A percentile compares a stretch with the other conserved stretches of the same genome.
Evolutionary conservation across 345 rosid species (phyloP).

Genomic region (Populus deltoides): DNA sequence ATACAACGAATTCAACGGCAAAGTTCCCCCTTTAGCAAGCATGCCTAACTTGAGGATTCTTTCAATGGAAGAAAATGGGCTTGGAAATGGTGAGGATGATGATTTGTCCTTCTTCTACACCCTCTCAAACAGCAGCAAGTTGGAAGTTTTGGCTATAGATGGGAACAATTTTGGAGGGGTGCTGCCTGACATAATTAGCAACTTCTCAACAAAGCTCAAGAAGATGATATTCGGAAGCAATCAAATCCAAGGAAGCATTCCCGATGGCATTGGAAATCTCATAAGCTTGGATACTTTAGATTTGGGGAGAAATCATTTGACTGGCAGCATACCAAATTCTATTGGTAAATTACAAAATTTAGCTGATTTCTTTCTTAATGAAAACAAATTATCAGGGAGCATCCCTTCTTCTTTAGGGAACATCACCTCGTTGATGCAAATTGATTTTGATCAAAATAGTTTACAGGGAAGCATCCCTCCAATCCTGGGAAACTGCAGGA

Average conservation of each 20-base stretch:
- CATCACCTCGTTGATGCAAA: neutral
- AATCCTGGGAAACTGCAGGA: slow-evolving; percentile 1
- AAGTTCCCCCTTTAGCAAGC: slow-evolving; percentile 6
- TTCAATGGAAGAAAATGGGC: neutral
- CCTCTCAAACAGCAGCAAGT: neutral
- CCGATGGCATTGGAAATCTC: slow-evolving; percentile 7
- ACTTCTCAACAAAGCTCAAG: slow-evolving; percentile 11
- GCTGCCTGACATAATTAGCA: slow-evolving; percentile 12
- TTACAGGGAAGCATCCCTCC: slow-evolving; percentile 18
- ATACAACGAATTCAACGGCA: slow-evolving; percentile 9
- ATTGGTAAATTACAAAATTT: neutral
- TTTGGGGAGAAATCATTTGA: neutral
- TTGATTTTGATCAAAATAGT: neutral
- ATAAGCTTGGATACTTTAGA: neutral
- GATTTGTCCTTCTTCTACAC: slow-evolving; percentile 9
- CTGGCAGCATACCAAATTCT: slow-evolving; percentile 4
- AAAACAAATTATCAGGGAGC: slow-evolving; percentile 9
- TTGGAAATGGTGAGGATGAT: slow-evolving; percentile 11
- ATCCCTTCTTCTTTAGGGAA: slow-evolving; percentile 16
- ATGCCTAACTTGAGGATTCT: slow-evolving; percentile 3
- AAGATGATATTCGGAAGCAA: neutral
- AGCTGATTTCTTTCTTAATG: neutral
- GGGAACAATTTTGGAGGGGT: slow-evolving; percentile 13
- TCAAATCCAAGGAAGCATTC: slow-evolving; percentile 14
- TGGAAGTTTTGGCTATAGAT: neutral